Evolutionary conservation across 768 basidiomycete species (phyloP), one percentile per base, ranked within the genome.

Genomic region (Boletus rufocinnamomeus): DNA sequence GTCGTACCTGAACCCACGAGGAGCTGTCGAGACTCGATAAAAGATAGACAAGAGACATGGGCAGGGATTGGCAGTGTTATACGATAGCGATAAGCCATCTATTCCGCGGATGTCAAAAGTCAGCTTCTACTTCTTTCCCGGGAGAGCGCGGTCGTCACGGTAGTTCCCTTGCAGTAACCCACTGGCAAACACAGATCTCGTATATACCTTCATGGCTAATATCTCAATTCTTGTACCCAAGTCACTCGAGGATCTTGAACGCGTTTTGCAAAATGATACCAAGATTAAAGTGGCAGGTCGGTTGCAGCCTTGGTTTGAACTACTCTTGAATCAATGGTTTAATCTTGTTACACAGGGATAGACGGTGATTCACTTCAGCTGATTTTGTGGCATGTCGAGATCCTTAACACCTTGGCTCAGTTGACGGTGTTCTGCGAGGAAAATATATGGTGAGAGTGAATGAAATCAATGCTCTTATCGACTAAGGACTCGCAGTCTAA

Each of bases 271-370:
- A 37, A 3, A 80, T 65, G 93, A 95, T 70, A 82, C 75, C 69
- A 97, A 96, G 75, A 85, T 98, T 67, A 96, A 97, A 76, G 91
- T 98, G 32, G 95, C 93, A 52, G 95, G 95, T 93, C 52, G 60
- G 85, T 74, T 30, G 21, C 50, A 37, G 46, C 27, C 46, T 43
- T 17, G 32, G 37, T 57, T 30, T 50, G 37, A 56, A 51, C 43
- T 43, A n/a, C 34, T 41, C 21, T 21, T 6, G n/a, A n/a, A n/a
- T n/a, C 35, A 0, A 37, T n/a, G 8, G 35, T 41, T 37, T 52
- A 27, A 61, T 56, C 35, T 41, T 45, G 50, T 53, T 25, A 6
- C 43, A 21, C 62, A 84, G 82, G 83, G 17, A 79, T 93, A 55
- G 91, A 93, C 69, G 91, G 91, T 91, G 70, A 67, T 75, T 63